Base-by-base conservation (phyloP, 768 basidiomycete genomes). In the Auriscalpium orientale region DNA sequence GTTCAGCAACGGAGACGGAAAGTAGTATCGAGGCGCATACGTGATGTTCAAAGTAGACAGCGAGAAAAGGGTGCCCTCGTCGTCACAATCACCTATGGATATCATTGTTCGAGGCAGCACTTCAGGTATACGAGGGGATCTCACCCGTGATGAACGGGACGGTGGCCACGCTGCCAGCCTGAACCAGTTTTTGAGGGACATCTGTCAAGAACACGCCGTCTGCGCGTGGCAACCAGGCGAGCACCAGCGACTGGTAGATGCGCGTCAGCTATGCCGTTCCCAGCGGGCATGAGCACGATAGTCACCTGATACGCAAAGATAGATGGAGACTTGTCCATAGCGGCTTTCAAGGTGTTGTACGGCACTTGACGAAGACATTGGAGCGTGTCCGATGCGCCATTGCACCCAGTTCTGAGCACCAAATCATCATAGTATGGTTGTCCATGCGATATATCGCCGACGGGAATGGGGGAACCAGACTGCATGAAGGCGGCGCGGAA, bases 371-470 rank as follows among this genome's bases (percentile, higher is more conserved):
- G 71, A 12, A 82, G 65, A 58, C 80, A 80, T 2, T 62, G 59
- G 1, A 80, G 63, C 2, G 72, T 76, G 57, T 78, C 74, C 0
- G 55, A 15, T 2, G 70, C 55, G 1, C 61, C 56, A 0, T 66
- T 16, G 59, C 79, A 81, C 1, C 71, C 71, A 0, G 71, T 70
- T 2, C 65, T 55, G 1, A 46, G 13, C 3, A 75, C 77, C 11
- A 81, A 62, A 0, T 59, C 61, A 55, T 80, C 76, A 54, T 77
- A 81, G 21, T 67, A 66, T 0, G 22, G 38, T 58, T 78, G 76
- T 1, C 69, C 58, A 38, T 52, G 33, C 15, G 49, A 52, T 12
- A 53, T 47, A 20, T 46, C 44, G 12, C 57, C 58, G n/a, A 63
- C 51, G 13, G 65, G 61, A 21, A 59, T 50, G 28, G 65, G 65